Base-by-base conservation (phyloP, 768 basidiomycete species). In the Boletales sp. region DNA sequence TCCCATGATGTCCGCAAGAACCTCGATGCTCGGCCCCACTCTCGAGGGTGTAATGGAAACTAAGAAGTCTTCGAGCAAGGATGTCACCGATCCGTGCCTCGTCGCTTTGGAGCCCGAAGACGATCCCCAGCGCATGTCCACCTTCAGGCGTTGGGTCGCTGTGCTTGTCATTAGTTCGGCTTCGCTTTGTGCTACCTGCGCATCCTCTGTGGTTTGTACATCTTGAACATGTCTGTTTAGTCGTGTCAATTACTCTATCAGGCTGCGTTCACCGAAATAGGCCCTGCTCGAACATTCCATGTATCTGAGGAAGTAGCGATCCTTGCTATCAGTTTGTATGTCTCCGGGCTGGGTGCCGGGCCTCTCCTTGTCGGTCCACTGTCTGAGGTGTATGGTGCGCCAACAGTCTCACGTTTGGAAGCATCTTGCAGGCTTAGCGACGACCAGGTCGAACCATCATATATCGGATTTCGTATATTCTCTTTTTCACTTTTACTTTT, bases 401-500 rank as follows among this genome's bases (percentile, higher is more conserved):
- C 24, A 19, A 19, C n/a, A 19, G 18, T 36, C 9, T 41, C 21
- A 3, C 37, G 1, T 8, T 27, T 19, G 8, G 24, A 19, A 14
- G 2, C 14, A 34, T 37, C 41, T 8, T 3, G 27, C 18, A 8
- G 29, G 43, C 27, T 13, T 15, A 0, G 17, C 30, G 13, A n/a
- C 35, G 3, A 31, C 34, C 82, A 58, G 87, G 90, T 2, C 72
- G 84, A 40, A 82, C 80, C 48, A 62, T 74, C 37, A 76, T 90
- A 12, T 89, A 91, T 61, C 71, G 74, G 12, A 56, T 74, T 4
- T 84, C 86, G 0, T 90, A 84, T 53, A 54, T 69, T 1, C 54
- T 80, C 5, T 83, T 87, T 63, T 80, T 87, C 57, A 59, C 79
- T 1, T 76, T 86, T 48, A 80, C 82, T 17, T 85, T 84, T 59